A percentile compares a stretch with the other conserved stretches of the same genome.
phyloP scores from a whole-genome alignment of 768 basidiomycete genomes.

The Galerina marginata region DNA sequence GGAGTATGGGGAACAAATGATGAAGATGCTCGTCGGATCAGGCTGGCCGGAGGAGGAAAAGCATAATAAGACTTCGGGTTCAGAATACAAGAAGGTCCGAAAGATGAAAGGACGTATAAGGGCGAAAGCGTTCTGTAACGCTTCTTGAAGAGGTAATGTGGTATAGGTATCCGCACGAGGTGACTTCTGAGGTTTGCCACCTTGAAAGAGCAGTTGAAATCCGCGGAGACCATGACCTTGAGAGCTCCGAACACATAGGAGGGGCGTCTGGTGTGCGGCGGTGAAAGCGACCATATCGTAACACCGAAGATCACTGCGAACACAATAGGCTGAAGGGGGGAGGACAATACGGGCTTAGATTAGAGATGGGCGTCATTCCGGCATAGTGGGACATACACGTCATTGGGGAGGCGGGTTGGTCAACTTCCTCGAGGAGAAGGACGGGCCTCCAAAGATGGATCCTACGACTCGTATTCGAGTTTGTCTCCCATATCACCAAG shows the following conservation, averaged over 20 bases:
- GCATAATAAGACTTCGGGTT: neutral
- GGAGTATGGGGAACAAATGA: neutral
- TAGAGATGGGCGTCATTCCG: too few relatives aligned
- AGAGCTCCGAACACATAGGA: neutral
- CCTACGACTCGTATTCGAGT: slow-evolving; percentile 9
- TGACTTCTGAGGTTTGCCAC: too few relatives aligned
- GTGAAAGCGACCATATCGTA: too few relatives aligned
- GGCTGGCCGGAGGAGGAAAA: neutral
- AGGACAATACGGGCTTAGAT: too few relatives aligned
- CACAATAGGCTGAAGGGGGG: too few relatives aligned
- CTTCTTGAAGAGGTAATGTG: neutral
- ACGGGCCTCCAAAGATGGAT: too few relatives aligned
- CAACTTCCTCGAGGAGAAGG: too few relatives aligned
- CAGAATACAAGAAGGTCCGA: neutral
- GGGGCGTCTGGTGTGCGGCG: too few relatives aligned
- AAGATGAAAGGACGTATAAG: neutral
- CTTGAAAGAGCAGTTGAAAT: neutral
- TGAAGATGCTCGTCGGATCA: slow-evolving; percentile 6
- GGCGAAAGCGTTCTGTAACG: neutral
- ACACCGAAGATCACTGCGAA: too few relatives aligned
- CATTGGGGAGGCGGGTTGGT: too few relatives aligned
- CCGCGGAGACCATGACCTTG: neutral
- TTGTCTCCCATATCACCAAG: slow-evolving; percentile 21
- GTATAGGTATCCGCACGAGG: too few relatives aligned
- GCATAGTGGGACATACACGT: too few relatives aligned